These are phyloP conservation scores for Drosera spatulata DNA, from an alignment of 179 eudicot genomes.

Conservation along the genomic window DNA sequence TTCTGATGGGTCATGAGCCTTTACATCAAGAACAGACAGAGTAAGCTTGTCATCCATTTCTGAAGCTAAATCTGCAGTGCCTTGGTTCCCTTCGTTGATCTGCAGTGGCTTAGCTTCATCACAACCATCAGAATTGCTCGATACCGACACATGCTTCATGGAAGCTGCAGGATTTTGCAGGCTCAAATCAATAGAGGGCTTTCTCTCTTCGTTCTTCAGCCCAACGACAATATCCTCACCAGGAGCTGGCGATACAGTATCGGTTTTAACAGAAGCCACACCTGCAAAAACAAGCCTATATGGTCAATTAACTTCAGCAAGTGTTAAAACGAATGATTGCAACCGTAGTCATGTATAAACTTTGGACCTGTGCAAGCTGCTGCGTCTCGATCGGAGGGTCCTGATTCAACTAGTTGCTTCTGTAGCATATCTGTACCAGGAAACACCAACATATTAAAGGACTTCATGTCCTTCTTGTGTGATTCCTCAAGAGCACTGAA, in stretches of 20 bases:
- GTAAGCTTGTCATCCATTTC: slow-evolving; percentile 10
- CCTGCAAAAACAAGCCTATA: slow-evolving; percentile 19
- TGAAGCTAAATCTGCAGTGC: slow-evolving; percentile 5
- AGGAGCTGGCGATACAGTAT: slow-evolving; percentile 18
- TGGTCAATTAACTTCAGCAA: not conserved
- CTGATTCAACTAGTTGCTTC: slow-evolving; percentile 33
- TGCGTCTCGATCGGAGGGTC: slow-evolving; percentile 11
- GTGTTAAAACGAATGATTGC: not conserved
- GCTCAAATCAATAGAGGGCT: slow-evolving; percentile 18
- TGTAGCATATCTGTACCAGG: slow-evolving; percentile 95
- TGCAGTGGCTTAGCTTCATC: slow-evolving; percentile 11
- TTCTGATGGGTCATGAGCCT: slow-evolving; percentile 9
- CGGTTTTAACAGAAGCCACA: slow-evolving; percentile 11
- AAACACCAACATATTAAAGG: slow-evolving; percentile 81
- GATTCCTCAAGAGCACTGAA: slow-evolving; percentile 50
- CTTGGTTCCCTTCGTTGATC: slow-evolving; percentile 13
- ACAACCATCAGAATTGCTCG: slow-evolving; percentile 8
- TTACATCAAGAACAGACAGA: slow-evolving; percentile 11
- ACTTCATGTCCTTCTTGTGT: slow-evolving; percentile 58
- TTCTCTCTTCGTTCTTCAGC: slow-evolving; percentile 9
- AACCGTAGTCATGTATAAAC: not conserved
- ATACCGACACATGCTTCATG: slow-evolving; percentile 9
- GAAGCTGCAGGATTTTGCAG: slow-evolving; percentile 15
- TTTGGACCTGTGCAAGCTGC: slow-evolving; percentile 15
- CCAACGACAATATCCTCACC: slow-evolving; percentile 16